Percentiles rank a stretch among this genome's conserved stretches.
Evolutionary conservation across 495 filamentous ascomycete genomes (phyloP).

Genomic region (Articulospora tetracladia): DNA sequence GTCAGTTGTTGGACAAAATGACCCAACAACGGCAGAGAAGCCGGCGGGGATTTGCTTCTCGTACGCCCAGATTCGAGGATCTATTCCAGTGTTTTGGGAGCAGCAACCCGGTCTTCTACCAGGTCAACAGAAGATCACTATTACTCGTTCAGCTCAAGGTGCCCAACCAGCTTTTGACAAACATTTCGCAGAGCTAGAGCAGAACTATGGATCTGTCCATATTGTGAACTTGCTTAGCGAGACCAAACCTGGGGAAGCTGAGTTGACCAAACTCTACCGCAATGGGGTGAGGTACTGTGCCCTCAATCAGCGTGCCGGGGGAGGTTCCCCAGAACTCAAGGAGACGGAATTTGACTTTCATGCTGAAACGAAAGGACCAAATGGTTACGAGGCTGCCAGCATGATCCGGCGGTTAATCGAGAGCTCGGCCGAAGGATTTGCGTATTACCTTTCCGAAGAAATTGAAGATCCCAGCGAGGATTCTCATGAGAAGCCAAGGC

Average conservation of each 20-base stretch:
- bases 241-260: slow-evolving; percentile 75
- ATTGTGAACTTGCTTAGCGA: slow-evolving; percentile 89
- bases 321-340: slow-evolving; percentile 54
- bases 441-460: slow-evolving; percentile 82
- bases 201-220: slow-evolving; percentile 84
- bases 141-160: slow-evolving; percentile 85
- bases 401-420: slow-evolving; percentile 71
- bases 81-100: slow-evolving; percentile 96
- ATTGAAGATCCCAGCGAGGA: slow-evolving; percentile 41
- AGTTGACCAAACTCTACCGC: slow-evolving; percentile 74
- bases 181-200: slow-evolving; percentile 79
- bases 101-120: slow-evolving; percentile 84
- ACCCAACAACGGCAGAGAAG: slow-evolving; percentile 14
- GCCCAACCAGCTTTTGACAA: slow-evolving; percentile 94
- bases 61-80: slow-evolving; percentile 88
- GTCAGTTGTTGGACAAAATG: slow-evolving; percentile 29
- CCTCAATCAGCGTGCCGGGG: slow-evolving; percentile 46
- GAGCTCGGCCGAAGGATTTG: slow-evolving; percentile 77
- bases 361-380: slow-evolving; percentile 82
- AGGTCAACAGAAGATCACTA: slow-evolving; percentile 89
- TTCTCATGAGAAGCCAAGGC: slow-evolving; percentile 29
- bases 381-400: slow-evolving; percentile 83
- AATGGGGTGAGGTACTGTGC: slow-evolving; percentile 68
- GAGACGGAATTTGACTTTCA: slow-evolving; percentile 93
- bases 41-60: slow-evolving; percentile 69